phyloP scores from a whole-genome alignment of 345 rosid species.

The Aegle marmelos region DNA sequence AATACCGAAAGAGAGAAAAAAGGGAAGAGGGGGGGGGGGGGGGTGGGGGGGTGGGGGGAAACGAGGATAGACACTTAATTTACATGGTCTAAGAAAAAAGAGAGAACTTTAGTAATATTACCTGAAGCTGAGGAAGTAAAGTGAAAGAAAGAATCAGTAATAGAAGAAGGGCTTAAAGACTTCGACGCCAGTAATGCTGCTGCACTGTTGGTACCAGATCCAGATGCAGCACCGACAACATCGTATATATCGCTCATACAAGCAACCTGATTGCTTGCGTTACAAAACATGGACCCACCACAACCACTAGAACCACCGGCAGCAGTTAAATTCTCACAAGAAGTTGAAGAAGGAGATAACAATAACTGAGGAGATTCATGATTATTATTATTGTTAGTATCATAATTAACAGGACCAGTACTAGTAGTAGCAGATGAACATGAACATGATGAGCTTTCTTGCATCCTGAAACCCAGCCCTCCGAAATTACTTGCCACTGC shows the following conservation, averaged over 20 bases:
- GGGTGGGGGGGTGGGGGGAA: no score
- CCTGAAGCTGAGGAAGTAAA: slow-evolving; percentile 36
- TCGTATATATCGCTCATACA: slow-evolving; percentile 38
- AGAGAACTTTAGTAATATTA: slow-evolving; percentile 19
- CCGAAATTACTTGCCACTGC: slow-evolving; percentile 8
- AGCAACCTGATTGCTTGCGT: slow-evolving; percentile 39
- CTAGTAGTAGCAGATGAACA: no score
- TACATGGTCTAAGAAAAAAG: slow-evolving; percentile 11
- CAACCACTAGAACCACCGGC: slow-evolving; percentile 5
- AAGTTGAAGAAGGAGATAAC: slow-evolving; percentile 20
- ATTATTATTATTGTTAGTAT: slow-evolving; percentile 23
- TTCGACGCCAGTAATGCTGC: slow-evolving; percentile 21
- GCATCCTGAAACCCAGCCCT: slow-evolving; percentile 50
- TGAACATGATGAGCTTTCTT: slow-evolving; percentile 15
- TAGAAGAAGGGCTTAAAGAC: slow-evolving; percentile 15
- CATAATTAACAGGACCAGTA: background rate
- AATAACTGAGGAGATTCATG: slow-evolving; percentile 20
- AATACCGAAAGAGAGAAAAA: no score
- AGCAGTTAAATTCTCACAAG: background rate
- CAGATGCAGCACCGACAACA: slow-evolving; percentile 34
- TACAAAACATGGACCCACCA: slow-evolving; percentile 41
- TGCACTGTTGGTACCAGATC: slow-evolving; percentile 14
- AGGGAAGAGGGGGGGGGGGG: no score
- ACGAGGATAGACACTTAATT: background rate
- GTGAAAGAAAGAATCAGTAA: slow-evolving; percentile 31